A percentile compares a stretch with the other conserved stretches of the same genome.
These are phyloP conservation scores for Closterium sp. DNA, from an alignment of 139 green algal genomes.

Conservation along the genomic window DNA sequence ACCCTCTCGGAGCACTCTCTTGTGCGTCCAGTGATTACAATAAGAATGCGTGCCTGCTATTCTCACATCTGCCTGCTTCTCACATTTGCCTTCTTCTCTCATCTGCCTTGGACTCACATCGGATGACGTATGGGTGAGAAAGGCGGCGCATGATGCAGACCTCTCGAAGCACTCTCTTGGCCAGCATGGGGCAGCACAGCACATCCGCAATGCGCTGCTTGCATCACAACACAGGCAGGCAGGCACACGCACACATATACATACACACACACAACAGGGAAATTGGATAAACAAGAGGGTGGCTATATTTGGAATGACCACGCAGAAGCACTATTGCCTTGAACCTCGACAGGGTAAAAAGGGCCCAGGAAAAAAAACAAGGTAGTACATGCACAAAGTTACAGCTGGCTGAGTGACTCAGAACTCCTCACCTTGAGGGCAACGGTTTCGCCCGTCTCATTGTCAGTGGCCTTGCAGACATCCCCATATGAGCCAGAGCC, in stretches of 20 bases:
- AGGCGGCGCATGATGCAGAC: constrained; percentile 53
- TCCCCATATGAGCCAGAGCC: constrained; percentile 50
- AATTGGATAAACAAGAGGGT: neutral
- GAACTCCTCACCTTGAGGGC: constrained; percentile 50
- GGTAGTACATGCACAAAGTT: no score
- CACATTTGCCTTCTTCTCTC: no score
- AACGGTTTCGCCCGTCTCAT: constrained; percentile 38
- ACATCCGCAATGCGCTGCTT: constrained; percentile 39
- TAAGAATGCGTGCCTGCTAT: neutral
- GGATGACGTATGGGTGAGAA: constrained; percentile 43
- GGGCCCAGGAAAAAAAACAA: no score
- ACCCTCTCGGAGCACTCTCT: constrained; percentile 45
- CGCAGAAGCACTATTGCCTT: no score
- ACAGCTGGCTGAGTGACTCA: no score
- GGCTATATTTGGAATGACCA: no score
- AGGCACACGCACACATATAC: neutral
- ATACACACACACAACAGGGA: neutral
- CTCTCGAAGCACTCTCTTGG: constrained; percentile 51
- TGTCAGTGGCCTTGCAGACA: constrained; percentile 50
- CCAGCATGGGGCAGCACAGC: constrained; percentile 50
- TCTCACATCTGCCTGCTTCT: neutral
- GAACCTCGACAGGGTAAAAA: no score
- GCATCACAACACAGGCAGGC: neutral
- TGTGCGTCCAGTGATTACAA: neutral
- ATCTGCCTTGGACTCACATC: constrained; percentile 13